Evolutionary conservation across 2,329 filamentous ascomycete genomes (phyloP).

Genomic region (Fusarium sp.): DNA sequence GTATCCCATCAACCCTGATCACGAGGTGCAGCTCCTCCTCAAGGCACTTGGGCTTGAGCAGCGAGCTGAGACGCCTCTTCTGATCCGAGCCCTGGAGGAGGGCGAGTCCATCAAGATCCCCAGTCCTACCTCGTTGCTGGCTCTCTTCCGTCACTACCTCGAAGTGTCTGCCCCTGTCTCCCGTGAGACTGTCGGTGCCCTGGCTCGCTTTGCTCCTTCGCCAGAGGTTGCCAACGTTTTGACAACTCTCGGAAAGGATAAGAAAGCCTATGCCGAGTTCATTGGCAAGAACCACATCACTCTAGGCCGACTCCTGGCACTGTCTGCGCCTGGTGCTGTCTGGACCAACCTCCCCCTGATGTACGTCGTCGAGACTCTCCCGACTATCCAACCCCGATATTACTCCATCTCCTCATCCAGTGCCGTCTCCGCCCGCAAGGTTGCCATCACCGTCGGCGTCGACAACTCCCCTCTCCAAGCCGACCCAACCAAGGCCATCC

Average conservation of each 20-base stretch:
- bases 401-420: slow-evolving; percentile 72
- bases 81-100: slow-evolving; percentile 38
- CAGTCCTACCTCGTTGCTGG: slow-evolving; percentile 52
- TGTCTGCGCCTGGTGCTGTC: slow-evolving; percentile 18
- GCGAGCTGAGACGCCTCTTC: slow-evolving; percentile 38
- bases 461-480: slow-evolving; percentile 30
- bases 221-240: slow-evolving; percentile 51
- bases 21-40: slow-evolving; percentile 49
- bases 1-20: slow-evolving; percentile 53
- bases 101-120: slow-evolving; percentile 46
- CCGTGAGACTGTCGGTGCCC: slow-evolving; percentile 53
- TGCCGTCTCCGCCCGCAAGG: slow-evolving; percentile 43
- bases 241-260: slow-evolving; percentile 29
- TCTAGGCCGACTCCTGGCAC: slow-evolving; percentile 39
- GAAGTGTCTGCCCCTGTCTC: slow-evolving; percentile 53
- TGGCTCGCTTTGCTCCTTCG: slow-evolving; percentile 63
- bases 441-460: slow-evolving; percentile 40
- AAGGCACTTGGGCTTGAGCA: slow-evolving; percentile 40
- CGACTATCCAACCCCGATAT: slow-evolving; percentile 63
- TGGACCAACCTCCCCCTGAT: slow-evolving; percentile 53
- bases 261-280: slow-evolving; percentile 32
- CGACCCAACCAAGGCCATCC: slow-evolving; percentile 23
- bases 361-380: slow-evolving; percentile 67
- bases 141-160: slow-evolving; percentile 58
- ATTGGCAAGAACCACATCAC: slow-evolving; percentile 41